phyloP scores from a whole-genome alignment of 345 rosid species.

The Acer negundo region DNA sequence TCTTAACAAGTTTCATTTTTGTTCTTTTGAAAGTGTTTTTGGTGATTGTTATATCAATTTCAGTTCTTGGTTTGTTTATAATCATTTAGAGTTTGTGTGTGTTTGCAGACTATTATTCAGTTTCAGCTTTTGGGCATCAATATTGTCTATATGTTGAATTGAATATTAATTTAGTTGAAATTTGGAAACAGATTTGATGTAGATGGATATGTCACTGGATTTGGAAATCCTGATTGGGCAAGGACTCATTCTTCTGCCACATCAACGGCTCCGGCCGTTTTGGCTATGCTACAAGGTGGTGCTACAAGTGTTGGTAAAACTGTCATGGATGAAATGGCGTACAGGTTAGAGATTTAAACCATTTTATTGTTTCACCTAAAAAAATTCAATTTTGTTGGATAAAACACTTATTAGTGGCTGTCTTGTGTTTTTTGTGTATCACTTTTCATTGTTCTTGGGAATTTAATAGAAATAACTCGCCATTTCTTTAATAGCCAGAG shows the following conservation, averaged over 20 bases:
- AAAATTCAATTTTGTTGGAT: neutral
- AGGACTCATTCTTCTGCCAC: conserved; percentile 73
- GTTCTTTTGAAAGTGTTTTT: neutral
- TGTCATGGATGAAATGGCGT: conserved; percentile 96
- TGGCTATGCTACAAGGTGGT: conserved; percentile 63
- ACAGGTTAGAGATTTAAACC: conserved; percentile 44
- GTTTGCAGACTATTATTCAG: neutral
- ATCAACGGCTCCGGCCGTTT: conserved; percentile 70
- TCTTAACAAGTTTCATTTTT: neutral
- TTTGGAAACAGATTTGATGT: conserved; percentile 66
- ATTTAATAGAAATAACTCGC: neutral
- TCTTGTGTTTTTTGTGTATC: neutral
- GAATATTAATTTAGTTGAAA: conserved; percentile 8
- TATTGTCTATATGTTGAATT: neutral
- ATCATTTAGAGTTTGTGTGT: neutral
- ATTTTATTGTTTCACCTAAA: neutral
- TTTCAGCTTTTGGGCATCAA: neutral
- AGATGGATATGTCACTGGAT: conserved; percentile 77
- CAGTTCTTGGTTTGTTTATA: neutral
- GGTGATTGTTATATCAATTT: neutral
- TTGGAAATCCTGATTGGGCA: conserved; percentile 95
- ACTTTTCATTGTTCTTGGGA: neutral
- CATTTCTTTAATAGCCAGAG: neutral
- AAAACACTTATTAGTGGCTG: neutral
- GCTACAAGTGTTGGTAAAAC: conserved; percentile 73